Evolutionary conservation across 2,329 filamentous ascomycete genomes (phyloP).

Genomic region (Pseudogymnoascus sp.): DNA sequence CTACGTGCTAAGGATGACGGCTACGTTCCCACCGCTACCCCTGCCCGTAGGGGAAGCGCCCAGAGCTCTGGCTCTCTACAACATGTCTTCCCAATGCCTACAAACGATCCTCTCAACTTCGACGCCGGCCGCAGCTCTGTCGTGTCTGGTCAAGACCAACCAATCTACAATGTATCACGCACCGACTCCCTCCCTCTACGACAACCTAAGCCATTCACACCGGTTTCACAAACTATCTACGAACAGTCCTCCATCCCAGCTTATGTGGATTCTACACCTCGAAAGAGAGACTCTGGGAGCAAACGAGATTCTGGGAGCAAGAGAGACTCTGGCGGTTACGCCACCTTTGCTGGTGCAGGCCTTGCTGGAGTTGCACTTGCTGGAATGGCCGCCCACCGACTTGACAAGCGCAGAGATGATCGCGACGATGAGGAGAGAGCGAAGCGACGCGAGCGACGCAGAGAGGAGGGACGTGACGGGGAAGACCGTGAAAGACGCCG

Average conservation of each 20-base stretch:
- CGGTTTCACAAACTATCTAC: conserved; percentile 63
- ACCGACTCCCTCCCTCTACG: conserved; percentile 64
- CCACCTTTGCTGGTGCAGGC: conserved; percentile 17
- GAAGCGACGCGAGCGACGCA: conserved; percentile 25
- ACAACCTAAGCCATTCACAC: conserved; percentile 72
- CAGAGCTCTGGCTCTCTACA: conserved; percentile 40
- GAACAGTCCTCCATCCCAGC: conserved; percentile 31
- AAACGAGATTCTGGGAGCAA: not conserved
- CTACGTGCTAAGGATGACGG: conserved; percentile 11
- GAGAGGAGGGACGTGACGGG: conserved; percentile 15
- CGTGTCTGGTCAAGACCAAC: conserved; percentile 35
- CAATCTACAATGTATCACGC: conserved; percentile 21
- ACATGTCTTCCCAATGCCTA: conserved; percentile 58
- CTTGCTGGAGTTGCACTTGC: conserved; percentile 40
- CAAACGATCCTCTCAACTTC: conserved; percentile 55
- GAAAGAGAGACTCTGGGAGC: conserved; percentile 4
- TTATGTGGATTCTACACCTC: not conserved
- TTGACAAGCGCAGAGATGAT: conserved; percentile 25
- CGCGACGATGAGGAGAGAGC: conserved; percentile 25
- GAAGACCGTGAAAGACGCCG: not conserved
- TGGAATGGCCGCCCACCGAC: conserved; percentile 34
- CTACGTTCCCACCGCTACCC: not conserved
- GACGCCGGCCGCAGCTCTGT: conserved; percentile 47
- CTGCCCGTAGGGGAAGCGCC: not conserved
- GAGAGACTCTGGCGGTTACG: conserved; percentile 23